Conservation (phyloP, 352 stramenopile genomes). For the Phytopythium cucurbitacearum region DNA sequence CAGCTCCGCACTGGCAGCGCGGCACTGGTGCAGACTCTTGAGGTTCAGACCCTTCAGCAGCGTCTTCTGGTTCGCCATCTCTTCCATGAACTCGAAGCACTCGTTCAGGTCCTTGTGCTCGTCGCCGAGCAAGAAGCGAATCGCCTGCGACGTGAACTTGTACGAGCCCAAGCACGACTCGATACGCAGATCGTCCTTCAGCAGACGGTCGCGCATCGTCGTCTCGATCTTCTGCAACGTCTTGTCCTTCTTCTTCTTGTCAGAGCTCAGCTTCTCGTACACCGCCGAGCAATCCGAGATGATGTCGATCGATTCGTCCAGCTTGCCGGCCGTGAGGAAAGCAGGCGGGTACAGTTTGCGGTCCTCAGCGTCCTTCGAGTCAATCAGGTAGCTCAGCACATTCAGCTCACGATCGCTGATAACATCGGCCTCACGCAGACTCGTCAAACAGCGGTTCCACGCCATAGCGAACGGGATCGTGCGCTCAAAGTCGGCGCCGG, state of each 20-base stretch:
- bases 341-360: constrained; percentile 82
- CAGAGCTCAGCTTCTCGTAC: constrained; percentile 78
- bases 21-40: constrained; percentile 71
- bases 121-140: constrained; percentile 75
- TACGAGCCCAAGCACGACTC: constrained; percentile 82
- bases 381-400: constrained; percentile 84
- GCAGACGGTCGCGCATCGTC: constrained; percentile 77
- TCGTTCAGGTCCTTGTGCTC: constrained; percentile 82
- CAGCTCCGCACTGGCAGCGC: constrained; percentile 56
- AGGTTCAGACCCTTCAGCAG: constrained; percentile 83
- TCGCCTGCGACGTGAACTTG: constrained; percentile 84
- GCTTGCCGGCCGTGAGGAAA: constrained; percentile 80
- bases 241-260: constrained; percentile 90
- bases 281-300: constrained; percentile 72
- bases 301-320: constrained; percentile 87
- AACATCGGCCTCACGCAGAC: constrained; percentile 76
- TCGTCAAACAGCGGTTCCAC: constrained; percentile 78
- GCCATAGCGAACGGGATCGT: constrained; percentile 86
- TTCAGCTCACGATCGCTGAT: constrained; percentile 84
- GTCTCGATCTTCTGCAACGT: constrained; percentile 83
- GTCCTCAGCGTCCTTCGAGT: constrained; percentile 68
- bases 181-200: constrained; percentile 82
- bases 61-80: constrained; percentile 68
- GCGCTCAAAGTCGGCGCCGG: constrained; percentile 76
- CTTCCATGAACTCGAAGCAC: constrained; percentile 86